phyloP scores from a whole-genome alignment of 1,284 basidiomycete genomes.

The Ceratobasidium sp. region DNA sequence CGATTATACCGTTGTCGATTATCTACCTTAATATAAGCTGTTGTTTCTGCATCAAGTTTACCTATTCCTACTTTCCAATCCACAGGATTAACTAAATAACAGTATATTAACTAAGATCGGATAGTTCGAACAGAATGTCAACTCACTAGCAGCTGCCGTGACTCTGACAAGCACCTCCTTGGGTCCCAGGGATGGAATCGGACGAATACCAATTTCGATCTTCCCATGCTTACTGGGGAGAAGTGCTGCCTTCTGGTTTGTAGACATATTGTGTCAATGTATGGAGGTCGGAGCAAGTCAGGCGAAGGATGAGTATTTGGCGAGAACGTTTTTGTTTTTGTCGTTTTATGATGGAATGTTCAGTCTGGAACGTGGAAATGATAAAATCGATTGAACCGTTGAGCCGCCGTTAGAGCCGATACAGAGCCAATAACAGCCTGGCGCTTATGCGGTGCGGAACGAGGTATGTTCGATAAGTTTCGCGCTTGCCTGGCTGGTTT shows the following conservation, averaged over 20 bases:
- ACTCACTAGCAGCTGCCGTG: conserved; percentile 53
- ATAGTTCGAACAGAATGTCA: background rate
- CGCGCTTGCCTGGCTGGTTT: too few species aligned
- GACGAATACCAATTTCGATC: conserved; percentile 52
- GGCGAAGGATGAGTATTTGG: too few species aligned
- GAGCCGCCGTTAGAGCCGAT: too few species aligned
- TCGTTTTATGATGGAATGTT: too few species aligned
- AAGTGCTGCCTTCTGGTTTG: conserved; percentile 53
- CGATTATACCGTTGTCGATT: background rate
- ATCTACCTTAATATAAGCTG: background rate
- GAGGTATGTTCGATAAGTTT: too few species aligned
- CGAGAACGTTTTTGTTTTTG: too few species aligned
- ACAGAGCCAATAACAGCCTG: too few species aligned
- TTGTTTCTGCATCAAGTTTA: background rate
- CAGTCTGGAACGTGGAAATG: too few species aligned
- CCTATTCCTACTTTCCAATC: conserved; percentile 35
- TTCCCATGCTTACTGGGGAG: conserved; percentile 51
- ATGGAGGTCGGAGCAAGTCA: too few species aligned
- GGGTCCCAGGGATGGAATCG: conserved; percentile 59
- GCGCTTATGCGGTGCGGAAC: too few species aligned
- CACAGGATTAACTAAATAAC: conserved; percentile 19
- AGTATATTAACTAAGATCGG: background rate
- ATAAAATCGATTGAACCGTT: too few species aligned
- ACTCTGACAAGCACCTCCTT: conserved; percentile 65
- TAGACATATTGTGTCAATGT: too few species aligned